These are phyloP conservation scores for Suillus brevipes DNA, from an alignment of 768 basidiomycete species.

Conservation along the genomic window DNA sequence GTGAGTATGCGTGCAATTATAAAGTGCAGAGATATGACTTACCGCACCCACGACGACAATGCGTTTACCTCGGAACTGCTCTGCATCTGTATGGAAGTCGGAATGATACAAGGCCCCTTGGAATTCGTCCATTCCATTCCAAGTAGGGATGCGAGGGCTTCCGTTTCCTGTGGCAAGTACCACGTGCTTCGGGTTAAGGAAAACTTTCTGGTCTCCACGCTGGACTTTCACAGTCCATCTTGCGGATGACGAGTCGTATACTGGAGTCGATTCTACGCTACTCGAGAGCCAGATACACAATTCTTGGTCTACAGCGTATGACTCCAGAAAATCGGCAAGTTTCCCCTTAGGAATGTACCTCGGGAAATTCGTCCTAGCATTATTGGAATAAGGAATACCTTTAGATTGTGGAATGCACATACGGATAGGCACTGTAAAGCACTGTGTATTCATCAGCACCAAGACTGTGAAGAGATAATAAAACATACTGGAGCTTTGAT, in stretches of 20 bases:
- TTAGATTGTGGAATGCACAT: conserved; percentile 43
- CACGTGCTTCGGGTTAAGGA: neutral
- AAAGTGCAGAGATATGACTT: neutral
- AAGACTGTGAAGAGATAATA: neutral
- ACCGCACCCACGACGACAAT: conserved; percentile 52
- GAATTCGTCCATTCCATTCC: conserved; percentile 42
- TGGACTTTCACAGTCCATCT: neutral
- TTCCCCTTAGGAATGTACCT: conserved; percentile 16
- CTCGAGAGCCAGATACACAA: conserved; percentile 57
- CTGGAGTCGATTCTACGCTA: conserved; percentile 30
- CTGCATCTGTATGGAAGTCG: conserved; percentile 42
- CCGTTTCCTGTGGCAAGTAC: neutral
- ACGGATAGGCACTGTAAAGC: conserved; percentile 51
- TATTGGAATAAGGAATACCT: neutral
- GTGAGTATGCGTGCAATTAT: neutral
- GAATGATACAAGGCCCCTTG: conserved; percentile 54
- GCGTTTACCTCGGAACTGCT: conserved; percentile 54
- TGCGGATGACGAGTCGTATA: neutral
- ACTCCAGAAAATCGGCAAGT: conserved; percentile 60
- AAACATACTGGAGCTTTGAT: conserved; percentile 46
- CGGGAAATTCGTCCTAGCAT: neutral
- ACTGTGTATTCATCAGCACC: conserved; percentile 21
- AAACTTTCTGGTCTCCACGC: neutral
- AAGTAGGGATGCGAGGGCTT: neutral
- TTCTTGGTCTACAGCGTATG: conserved; percentile 53